These are phyloP conservation scores for Theobroma cacao DNA, from an alignment of 345 rosid genomes.

Conservation along the genomic window DNA sequence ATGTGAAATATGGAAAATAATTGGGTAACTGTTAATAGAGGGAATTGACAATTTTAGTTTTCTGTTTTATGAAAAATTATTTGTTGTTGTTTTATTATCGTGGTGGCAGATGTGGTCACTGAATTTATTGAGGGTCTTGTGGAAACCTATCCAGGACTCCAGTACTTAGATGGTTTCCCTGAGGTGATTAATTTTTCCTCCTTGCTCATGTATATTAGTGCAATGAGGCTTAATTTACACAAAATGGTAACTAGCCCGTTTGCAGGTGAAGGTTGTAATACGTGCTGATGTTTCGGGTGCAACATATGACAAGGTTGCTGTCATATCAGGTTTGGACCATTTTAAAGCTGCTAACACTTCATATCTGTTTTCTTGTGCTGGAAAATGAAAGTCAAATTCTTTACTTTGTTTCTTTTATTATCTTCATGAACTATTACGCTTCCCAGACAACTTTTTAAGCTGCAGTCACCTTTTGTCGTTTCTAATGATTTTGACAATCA, in stretches of 20 bases:
- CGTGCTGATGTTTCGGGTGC: conserved; percentile 80
- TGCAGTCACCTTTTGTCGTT: background rate
- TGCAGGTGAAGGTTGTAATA: conserved; percentile 86
- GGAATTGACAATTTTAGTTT: background rate
- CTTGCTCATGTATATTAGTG: background rate
- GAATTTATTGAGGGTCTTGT: conserved; percentile 95
- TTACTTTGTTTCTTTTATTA: background rate
- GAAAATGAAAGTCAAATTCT: background rate
- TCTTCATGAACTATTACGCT: background rate
- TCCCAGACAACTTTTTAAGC: background rate
- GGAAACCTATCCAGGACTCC: conserved; percentile 86
- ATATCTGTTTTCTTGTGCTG: background rate
- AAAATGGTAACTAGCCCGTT: background rate
- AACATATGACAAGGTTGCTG: conserved; percentile 77
- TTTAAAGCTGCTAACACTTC: background rate
- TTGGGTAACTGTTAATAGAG: background rate
- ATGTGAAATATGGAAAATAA: background rate
- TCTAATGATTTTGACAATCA: background rate
- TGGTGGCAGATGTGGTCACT: conserved; percentile 79
- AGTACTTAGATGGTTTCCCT: conserved; percentile 91
- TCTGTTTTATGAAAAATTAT: background rate
- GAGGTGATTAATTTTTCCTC: conserved; percentile 44
- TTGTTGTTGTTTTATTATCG: background rate
- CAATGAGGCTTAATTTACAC: background rate
- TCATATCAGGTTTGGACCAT: conserved; percentile 73